These are phyloP conservation scores for Panellus pusillus DNA, from an alignment of 768 basidiomycete species.

Conservation along the genomic window DNA sequence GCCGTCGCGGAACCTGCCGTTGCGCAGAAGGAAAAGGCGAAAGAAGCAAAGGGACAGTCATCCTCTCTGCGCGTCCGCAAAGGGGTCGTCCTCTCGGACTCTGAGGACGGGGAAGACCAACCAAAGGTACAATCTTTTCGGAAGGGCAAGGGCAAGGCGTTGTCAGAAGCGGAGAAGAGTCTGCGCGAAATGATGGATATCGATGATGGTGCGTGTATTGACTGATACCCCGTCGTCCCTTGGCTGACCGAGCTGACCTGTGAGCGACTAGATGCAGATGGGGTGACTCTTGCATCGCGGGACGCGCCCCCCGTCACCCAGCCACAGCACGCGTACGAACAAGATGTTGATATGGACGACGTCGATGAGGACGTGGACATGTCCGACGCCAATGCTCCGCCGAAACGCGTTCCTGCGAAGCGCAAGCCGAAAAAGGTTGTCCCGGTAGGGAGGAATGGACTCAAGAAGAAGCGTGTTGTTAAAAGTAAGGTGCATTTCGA, in stretches of 20 bases:
- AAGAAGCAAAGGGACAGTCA: neutral
- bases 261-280: constrained; percentile 25
- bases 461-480: constrained; percentile 68
- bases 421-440: constrained; percentile 56
- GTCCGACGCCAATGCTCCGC: constrained; percentile 30
- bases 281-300: constrained; percentile 32
- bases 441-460: constrained; percentile 77
- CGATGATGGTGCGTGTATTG: constrained; percentile 56
- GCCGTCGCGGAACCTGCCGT: neutral
- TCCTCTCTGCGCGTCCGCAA: constrained; percentile 41
- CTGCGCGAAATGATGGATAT: constrained; percentile 72
- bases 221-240: neutral
- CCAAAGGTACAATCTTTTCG: constrained; percentile 30
- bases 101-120: constrained; percentile 58
- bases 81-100: constrained; percentile 59
- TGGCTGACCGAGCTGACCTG: neutral
- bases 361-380: constrained; percentile 35
- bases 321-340: constrained; percentile 24
- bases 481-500: constrained; percentile 58
- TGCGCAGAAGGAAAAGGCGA: neutral
- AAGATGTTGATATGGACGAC: constrained; percentile 29
- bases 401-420: constrained; percentile 33
- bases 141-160: constrained; percentile 33
- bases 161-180: constrained; percentile 44
- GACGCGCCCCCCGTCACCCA: constrained; percentile 10